Conservation (phyloP, 768 basidiomycete genomes). For the Amanita pallidorosea region DNA sequence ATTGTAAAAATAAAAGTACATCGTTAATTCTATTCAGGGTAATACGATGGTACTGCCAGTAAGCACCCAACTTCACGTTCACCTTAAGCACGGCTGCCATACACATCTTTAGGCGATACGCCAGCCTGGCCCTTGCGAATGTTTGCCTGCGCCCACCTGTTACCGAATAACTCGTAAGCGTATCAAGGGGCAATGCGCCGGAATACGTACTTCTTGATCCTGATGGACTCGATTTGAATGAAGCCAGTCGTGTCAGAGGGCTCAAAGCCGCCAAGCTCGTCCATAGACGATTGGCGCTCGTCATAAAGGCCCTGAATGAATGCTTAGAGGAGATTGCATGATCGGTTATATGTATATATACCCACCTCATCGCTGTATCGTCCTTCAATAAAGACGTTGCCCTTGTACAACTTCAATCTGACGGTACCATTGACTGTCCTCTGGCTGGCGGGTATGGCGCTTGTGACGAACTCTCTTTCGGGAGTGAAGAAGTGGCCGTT, state of each 20-base stretch:
- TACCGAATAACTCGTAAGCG: slow-evolving; percentile 3
- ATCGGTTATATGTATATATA: slow-evolving; percentile 1
- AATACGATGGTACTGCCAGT: background rate
- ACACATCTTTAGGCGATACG: slow-evolving; percentile 69
- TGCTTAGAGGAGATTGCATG: background rate
- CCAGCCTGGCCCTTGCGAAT: slow-evolving; percentile 77
- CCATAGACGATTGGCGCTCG: slow-evolving; percentile 94
- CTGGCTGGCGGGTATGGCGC: slow-evolving; percentile 88
- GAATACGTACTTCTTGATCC: slow-evolving; percentile 82
- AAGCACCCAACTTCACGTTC: background rate
- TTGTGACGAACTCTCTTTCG: slow-evolving; percentile 90
- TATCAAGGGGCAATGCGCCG: slow-evolving; percentile 1
- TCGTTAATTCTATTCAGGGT: background rate
- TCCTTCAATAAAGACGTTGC: slow-evolving; percentile 91
- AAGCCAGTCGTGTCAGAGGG: slow-evolving; percentile 93
- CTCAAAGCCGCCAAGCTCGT: slow-evolving; percentile 96
- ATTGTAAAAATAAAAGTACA: background rate
- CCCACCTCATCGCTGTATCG: slow-evolving; percentile 77
- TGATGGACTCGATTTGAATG: slow-evolving; percentile 95
- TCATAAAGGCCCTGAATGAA: slow-evolving; percentile 77
- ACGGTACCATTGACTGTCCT: slow-evolving; percentile 93
- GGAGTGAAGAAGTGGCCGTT: slow-evolving; percentile 99
- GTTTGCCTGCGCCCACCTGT: slow-evolving; percentile 82
- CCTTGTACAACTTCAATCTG: slow-evolving; percentile 87
- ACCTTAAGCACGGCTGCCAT: slow-evolving; percentile 45